A percentile compares a stretch with the other conserved stretches of the same genome.
Evolutionary conservation across 805 yeast genomes (phyloP).

Genomic region (Schwanniomyces sp.): DNA sequence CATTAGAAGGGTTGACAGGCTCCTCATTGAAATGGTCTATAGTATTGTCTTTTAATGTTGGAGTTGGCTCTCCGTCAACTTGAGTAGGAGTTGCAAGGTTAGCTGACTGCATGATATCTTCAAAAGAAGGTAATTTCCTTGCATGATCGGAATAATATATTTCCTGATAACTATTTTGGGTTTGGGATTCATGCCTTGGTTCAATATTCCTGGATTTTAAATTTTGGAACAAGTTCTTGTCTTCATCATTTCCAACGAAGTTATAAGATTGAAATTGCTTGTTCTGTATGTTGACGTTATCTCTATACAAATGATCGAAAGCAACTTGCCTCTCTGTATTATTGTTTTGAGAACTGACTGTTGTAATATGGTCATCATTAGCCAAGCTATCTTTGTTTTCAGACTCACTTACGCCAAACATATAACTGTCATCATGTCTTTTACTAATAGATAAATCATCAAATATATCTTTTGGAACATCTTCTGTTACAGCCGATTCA

Average conservation of each 20-base stretch:
- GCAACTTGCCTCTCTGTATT: slow-evolving; percentile 1
- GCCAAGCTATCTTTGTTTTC: slow-evolving; percentile 9
- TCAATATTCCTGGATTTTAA: slow-evolving; percentile 21
- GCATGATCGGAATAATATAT: slow-evolving; percentile 5
- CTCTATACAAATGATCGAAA: background rate
- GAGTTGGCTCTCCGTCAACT: slow-evolving; percentile 14
- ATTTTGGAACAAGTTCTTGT: slow-evolving; percentile 23
- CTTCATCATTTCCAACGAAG: background rate
- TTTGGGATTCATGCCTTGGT: slow-evolving; percentile 4
- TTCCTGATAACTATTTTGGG: slow-evolving; percentile 5
- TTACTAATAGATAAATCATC: slow-evolving; percentile 10
- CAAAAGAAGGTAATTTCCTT: slow-evolving; percentile 20
- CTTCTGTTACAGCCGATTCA: slow-evolving; percentile 11
- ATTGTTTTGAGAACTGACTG: slow-evolving; percentile 9
- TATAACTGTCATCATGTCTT: slow-evolving; percentile 26
- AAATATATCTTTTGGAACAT: background rate
- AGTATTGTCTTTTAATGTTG: slow-evolving; percentile 3
- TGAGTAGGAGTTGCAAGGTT: slow-evolving; percentile 10
- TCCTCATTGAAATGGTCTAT: slow-evolving; percentile 20
- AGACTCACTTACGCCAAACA: slow-evolving; percentile 22
- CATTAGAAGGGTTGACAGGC: slow-evolving; percentile 22
- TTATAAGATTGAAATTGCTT: background rate
- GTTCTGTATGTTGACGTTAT: background rate
- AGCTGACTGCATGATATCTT: slow-evolving; percentile 11
- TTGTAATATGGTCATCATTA: slow-evolving; percentile 13